Percentiles rank a stretch among this genome's conserved stretches.
These are phyloP conservation scores for Spinacia oleracea DNA, from an alignment of 179 eudicot species.

Conservation along the genomic window DNA sequence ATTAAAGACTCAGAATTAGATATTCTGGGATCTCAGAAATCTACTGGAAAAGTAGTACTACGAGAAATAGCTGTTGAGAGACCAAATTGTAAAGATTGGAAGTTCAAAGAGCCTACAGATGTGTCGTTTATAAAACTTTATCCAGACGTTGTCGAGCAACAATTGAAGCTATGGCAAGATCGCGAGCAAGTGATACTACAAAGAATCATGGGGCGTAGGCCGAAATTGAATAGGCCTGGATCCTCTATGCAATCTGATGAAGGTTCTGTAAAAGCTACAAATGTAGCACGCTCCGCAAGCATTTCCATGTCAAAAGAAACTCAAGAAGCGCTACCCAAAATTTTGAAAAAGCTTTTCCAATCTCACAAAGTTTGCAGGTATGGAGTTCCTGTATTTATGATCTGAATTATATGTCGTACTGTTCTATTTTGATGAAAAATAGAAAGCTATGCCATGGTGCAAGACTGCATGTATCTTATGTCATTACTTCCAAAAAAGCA, in stretches of 20 bases:
- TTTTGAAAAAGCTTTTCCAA: conserved; percentile 60
- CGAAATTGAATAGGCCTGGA: conserved; percentile 31
- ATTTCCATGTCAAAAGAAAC: conserved; percentile 57
- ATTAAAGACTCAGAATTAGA: conserved; percentile 41
- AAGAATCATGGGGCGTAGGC: conserved; percentile 8
- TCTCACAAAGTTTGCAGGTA: conserved; percentile 81
- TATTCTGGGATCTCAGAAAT: conserved; percentile 30
- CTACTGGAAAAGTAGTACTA: conserved; percentile 34
- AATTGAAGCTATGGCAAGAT: conserved; percentile 46
- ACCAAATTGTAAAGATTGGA: conserved; percentile 61
- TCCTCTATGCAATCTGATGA: conserved; percentile 34
- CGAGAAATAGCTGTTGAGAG: conserved; percentile 62
- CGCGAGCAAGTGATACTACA: conserved; percentile 33
- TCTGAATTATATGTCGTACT: not conserved
- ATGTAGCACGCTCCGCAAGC: conserved; percentile 31
- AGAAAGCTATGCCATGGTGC: not conserved
- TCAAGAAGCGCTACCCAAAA: conserved; percentile 62
- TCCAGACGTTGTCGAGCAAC: conserved; percentile 50
- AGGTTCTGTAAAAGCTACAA: conserved; percentile 35
- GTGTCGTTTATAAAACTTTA: conserved; percentile 45
- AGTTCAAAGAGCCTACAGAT: conserved; percentile 70
- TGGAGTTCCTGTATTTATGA: not conserved
- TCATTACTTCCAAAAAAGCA: not conserved
- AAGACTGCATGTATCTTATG: not conserved
- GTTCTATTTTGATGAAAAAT: not conserved